Evolutionary conservation across 305 asterid genomes (phyloP).

Genomic region (Salvia sclarea): DNA sequence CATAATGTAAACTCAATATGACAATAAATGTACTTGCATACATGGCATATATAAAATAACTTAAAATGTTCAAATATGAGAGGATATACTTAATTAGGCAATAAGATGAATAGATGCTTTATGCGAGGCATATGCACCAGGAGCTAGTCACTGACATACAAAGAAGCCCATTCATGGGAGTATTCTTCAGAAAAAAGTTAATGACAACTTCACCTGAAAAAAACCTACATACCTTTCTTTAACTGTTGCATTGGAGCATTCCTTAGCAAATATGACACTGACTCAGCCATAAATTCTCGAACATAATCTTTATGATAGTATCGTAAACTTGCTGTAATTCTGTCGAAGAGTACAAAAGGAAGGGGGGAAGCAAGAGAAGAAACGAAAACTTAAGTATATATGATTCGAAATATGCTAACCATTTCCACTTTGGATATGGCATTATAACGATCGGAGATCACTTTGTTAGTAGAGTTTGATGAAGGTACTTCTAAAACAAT

Average conservation of each 20-base stretch:
- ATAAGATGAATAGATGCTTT: conserved; percentile 1
- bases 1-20: not conserved
- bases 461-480: not conserved
- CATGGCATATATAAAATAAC: not conserved
- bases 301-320: conserved; percentile 74
- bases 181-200: not conserved
- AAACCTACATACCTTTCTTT: conserved; percentile 54
- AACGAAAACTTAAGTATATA: conserved; percentile 3
- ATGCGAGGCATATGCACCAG: not conserved
- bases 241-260: conserved; percentile 61
- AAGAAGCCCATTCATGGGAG: not conserved
- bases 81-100: not conserved
- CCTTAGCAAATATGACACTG: conserved; percentile 77
- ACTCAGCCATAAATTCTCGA: conserved; percentile 85
- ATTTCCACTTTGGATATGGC: not conserved
- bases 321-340: conserved; percentile 69
- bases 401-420: not conserved
- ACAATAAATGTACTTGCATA: not conserved
- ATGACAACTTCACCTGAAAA: not conserved
- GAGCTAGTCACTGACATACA: not conserved
- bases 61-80: not conserved
- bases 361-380: conserved; percentile 21
- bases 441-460: not conserved
- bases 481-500: not conserved
- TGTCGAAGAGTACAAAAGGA: conserved; percentile 37